Evolutionary conservation across 441 rosid genomes (phyloP).

Genomic region (Aleurites moluccanus): DNA sequence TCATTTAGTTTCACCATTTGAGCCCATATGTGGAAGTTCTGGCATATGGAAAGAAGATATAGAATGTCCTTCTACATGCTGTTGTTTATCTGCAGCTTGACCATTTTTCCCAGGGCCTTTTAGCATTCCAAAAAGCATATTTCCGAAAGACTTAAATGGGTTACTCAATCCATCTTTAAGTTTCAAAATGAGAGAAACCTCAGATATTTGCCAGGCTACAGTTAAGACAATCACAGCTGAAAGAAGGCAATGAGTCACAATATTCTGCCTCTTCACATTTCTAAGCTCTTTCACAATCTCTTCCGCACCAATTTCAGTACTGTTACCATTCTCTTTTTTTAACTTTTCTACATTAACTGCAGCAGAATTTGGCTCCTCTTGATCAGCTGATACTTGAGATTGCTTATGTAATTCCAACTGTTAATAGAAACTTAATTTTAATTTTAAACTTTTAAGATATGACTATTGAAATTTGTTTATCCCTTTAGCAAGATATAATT

Average conservation of each 20-base stretch:
- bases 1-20: conserved; percentile 22
- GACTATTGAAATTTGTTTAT: no score
- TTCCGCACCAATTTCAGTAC: conserved; percentile 26
- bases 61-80: conserved; percentile 18
- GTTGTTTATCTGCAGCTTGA: conserved; percentile 23
- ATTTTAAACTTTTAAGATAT: no score
- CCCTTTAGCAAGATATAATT: no score
- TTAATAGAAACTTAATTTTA: not conserved
- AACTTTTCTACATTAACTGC: conserved; percentile 18
- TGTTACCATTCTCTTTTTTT: conserved; percentile 10
- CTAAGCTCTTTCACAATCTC: conserved; percentile 60
- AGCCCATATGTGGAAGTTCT: conserved; percentile 45
- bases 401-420: conserved; percentile 45
- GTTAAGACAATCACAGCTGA: conserved; percentile 67
- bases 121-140: conserved; percentile 41
- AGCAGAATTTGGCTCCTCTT: conserved; percentile 15
- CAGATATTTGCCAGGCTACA: conserved; percentile 81
- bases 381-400: conserved; percentile 5
- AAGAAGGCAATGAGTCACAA: conserved; percentile 65
- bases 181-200: conserved; percentile 57
- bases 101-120: conserved; percentile 23
- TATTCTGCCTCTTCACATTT: conserved; percentile 66
- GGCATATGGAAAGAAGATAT: conserved; percentile 42
- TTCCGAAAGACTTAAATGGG: conserved; percentile 59
- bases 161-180: conserved; percentile 55